Base-by-base conservation (phyloP, 2,329 filamentous ascomycete species). In the Fusarium dimerum region DNA sequence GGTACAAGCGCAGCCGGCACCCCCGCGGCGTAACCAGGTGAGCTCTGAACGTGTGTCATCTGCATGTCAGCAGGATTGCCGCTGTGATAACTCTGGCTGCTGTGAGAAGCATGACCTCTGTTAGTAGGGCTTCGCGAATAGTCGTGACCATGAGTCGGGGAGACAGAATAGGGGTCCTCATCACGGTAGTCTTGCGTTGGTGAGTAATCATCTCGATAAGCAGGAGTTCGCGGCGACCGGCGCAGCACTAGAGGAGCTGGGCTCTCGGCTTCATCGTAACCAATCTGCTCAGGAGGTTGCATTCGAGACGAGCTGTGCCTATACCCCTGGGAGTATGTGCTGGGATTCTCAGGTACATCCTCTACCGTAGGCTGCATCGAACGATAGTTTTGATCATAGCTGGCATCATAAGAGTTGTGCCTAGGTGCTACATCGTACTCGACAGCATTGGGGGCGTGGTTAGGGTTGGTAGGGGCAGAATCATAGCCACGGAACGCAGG, bases 351-450 rank as follows among this genome's bases (percentile, higher is more conserved):
- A 5, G 84, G 83, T 6, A 79, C 82, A 56, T 88, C 85, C 64
- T 88, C 85, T 6, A 84, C 83, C 7, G 80, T 86, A 3, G 80
- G 82, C 60, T 85, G 84, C 80, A 84, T 79, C 1, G 78, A 77
- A 52, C 76, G 75, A 62, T 74, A 71, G 40, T 77, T 77, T 38
- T 68, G 62, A 48, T 78, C 79, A 32, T 78, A 75, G 5, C 59
- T 66, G 29, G 69, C 65, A 54, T 85, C 81, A 51, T 81, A 80
- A 1, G 81, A 79, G 48, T 78, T 73, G 48, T 82, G 78, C 40
- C 76, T 74, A 2, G 75, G 71, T 1, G 73, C 62, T 1, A 71
- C 64, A 48, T 70, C 65, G 40, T 78, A 75, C 3, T 55, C 52
- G 40, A 52, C 68, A 54, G 38, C 65, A 52, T 49, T 72, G 60